Base-by-base conservation (phyloP, 1,284 basidiomycete genomes). In the Mixia osmundae region DNA sequence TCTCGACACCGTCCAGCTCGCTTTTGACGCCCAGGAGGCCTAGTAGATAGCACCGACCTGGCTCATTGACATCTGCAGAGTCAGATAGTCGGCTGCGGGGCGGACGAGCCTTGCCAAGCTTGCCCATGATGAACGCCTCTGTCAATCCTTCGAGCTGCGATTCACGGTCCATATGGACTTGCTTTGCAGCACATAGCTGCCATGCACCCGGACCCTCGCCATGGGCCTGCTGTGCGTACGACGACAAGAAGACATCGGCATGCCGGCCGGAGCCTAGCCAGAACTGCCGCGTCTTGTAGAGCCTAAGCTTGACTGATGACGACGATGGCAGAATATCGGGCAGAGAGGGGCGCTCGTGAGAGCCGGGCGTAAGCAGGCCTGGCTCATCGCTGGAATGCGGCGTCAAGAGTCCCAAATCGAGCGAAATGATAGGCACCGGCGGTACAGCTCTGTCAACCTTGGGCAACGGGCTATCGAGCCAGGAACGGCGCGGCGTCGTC, bases 61-160 rank as follows among this genome's bases (percentile, higher is more conserved):
- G n/a, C n/a, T n/a, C n/a, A n/a, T n/a, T n/a, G n/a, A n/a, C n/a
- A n/a, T n/a, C n/a, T n/a, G n/a, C n/a, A n/a, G n/a, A n/a, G n/a
- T n/a, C n/a, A n/a, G n/a, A n/a, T n/a, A n/a, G n/a, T n/a, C n/a
- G 9, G 21, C n/a, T n/a, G 20, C 8, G 12, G 18, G 6, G 6
- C 14, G 14, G 14, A 7, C 20, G 14, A 30, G 6, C 7, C 18
- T 30, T 39, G 9, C 29, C 28, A 3, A 63, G 49, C 8, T 57
- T 52, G 35, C 57, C 52, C 22, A 62, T 51, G 47, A 62, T 60
- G 50, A 59, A 59, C 0, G 59, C 61, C 44, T 63, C 61, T 34
- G 57, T 52, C 11, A 61, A 47, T 2, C 58, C 59, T 40, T 59
- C 53, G 2, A 57, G 53, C 40, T 62, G 60, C 10, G 50, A 52